Percentiles rank a stretch among this genome's conserved stretches.
These are phyloP conservation scores for Annona squamosa DNA, from an alignment of 164 flowering plant genomes.

Conservation along the genomic window DNA sequence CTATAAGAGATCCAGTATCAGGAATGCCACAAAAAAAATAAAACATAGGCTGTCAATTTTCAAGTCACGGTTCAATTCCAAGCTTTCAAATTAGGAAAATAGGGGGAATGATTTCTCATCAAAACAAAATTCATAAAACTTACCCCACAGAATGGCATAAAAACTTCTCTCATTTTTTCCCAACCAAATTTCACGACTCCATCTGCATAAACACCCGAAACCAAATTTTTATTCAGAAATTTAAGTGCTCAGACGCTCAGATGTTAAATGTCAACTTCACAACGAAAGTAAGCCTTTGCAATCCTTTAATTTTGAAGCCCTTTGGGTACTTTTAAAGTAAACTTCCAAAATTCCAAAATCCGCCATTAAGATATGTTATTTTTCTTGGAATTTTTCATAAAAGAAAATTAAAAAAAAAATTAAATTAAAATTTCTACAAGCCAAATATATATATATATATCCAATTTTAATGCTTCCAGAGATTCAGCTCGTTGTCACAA, in stretches of 20 bases:
- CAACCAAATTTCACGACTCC: slow-evolving; percentile 2
- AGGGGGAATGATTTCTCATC: background rate
- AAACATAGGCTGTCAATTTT: background rate
- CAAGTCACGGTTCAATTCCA: background rate
- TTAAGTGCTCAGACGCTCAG: background rate
- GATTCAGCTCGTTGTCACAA: background rate
- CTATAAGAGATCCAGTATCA: background rate
- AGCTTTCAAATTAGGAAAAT: background rate
- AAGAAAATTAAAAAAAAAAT: background rate
- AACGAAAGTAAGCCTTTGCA: background rate
- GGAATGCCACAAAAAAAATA: background rate
- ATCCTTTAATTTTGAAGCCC: background rate
- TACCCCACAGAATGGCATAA: background rate
- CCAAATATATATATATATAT: background rate
- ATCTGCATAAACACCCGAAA: background rate
- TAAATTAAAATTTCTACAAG: background rate
- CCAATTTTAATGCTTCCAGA: background rate
- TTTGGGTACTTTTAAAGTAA: background rate
- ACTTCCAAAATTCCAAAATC: background rate
- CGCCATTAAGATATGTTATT: background rate
- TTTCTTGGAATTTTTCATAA: background rate
- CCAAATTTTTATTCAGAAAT: background rate
- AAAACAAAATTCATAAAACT: background rate
- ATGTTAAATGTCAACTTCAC: background rate
- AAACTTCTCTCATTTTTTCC: background rate